Evolutionary conservation across 129 eudicot species (phyloP), one percentile per base, ranked within the genome.

Genomic region (Saposhnikovia divaricata): DNA sequence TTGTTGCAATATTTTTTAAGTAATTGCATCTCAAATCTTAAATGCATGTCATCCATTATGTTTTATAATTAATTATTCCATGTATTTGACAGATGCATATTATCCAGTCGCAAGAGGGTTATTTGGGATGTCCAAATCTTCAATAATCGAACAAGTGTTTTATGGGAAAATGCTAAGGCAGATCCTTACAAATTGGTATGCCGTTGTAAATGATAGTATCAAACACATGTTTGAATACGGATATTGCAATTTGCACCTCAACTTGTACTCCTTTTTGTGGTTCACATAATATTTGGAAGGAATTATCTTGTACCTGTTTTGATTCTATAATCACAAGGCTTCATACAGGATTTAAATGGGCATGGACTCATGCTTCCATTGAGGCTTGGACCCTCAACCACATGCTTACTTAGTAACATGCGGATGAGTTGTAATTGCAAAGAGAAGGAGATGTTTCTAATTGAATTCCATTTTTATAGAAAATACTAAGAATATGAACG

Each of bases 71-170:
- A 1, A 45, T 46, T 42, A 44, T 74, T 73, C n/a, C 70, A 40
- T 81, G 80, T 42, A 10, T 79, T 81, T 71, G 77, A 86, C 98
- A 93, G 98, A 75, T 89, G 75, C 81, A 75, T 87, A 71, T 79
- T 93, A 74, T 87, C 97, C 80, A 80, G 87, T 78, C 89, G 89
- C 57, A 89, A 83, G 87, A 88, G 89, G 84, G 84, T 88, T 81
- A 84, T 77, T 77, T 91, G 89, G 96, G 97, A 90, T 87, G 81
- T 90, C 78, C 82, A 83, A 78, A 79, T 92, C 76, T 61, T 39
- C 73, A 83, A 87, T 84, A 75, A 86, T 63, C 81, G 79, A 65
- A 84, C 92, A n/a, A 55, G 78, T 79, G 75, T 91, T 70, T 93
- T 97, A 7, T 91, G 91, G 89, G 72, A 80, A 81, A 76, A 75